These are phyloP conservation scores for Lotus japonicus DNA, from an alignment of 306 rosid species.

Conservation along the genomic window DNA sequence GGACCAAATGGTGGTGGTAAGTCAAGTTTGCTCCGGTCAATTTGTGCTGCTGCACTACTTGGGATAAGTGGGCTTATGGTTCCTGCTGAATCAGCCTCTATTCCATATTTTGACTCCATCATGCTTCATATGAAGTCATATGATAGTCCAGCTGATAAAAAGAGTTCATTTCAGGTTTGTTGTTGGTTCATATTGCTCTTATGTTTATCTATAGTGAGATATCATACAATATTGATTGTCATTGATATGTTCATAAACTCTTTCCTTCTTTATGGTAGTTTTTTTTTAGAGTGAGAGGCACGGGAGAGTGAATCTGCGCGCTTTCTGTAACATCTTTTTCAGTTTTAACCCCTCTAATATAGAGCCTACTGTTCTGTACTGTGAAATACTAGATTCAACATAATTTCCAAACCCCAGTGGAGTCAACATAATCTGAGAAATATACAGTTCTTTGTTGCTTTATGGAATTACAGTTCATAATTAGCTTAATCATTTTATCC, in stretches of 20 bases:
- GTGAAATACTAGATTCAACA: neutral
- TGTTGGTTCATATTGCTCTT: conserved; percentile 9
- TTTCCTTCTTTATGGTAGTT: neutral
- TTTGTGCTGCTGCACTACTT: conserved; percentile 88
- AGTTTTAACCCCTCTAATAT: too few relatives aligned
- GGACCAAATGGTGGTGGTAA: conserved; percentile 99
- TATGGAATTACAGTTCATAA: neutral
- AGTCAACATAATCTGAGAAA: neutral
- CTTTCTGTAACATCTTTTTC: too few relatives aligned
- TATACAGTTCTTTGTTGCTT: conserved; percentile 4
- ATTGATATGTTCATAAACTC: neutral
- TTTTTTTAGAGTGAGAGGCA: too few relatives aligned
- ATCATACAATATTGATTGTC: neutral
- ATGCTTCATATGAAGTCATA: conserved; percentile 95
- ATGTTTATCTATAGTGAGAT: neutral
- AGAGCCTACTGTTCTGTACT: too few relatives aligned
- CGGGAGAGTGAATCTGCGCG: too few relatives aligned
- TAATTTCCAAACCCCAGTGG: neutral
- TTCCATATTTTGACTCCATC: conserved; percentile 81
- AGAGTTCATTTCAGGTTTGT: conserved; percentile 92
- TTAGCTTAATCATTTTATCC: conserved; percentile 8
- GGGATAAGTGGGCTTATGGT: conserved; percentile 94
- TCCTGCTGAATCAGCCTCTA: conserved; percentile 78
- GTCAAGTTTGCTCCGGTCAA: conserved; percentile 87
- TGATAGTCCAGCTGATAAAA: conserved; percentile 96